phyloP scores from a whole-genome alignment of 2,329 filamentous ascomycete genomes.

The Trichoderma cornu-damae region DNA sequence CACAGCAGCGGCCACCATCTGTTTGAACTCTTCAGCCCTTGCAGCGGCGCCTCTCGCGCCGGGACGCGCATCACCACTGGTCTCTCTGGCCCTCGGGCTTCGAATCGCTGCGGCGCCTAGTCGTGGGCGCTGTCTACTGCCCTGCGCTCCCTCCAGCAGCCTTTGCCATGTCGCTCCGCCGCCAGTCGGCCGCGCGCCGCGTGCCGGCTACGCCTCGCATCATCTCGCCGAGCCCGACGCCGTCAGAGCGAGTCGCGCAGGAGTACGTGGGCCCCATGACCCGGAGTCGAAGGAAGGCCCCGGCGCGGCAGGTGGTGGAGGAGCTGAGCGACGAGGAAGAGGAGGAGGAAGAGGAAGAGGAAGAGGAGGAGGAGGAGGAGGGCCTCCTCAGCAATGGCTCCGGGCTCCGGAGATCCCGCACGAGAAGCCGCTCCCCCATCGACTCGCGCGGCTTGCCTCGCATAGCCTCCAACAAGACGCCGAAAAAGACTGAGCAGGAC shows the following conservation, averaged over 20 bases:
- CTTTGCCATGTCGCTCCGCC: constrained; percentile 48
- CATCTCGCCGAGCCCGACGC: constrained; percentile 79
- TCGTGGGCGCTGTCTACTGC: constrained; percentile 52
- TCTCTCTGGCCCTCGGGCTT: constrained; percentile 45
- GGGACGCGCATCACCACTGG: constrained; percentile 44
- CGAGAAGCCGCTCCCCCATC: constrained; percentile 66
- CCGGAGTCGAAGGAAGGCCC: constrained; percentile 62
- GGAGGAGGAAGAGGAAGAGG: constrained; percentile 55
- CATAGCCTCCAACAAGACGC: constrained; percentile 45
- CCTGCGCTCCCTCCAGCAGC: constrained; percentile 58
- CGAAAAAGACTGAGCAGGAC: constrained; percentile 27
- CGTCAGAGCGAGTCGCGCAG: constrained; percentile 31
- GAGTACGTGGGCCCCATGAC: constrained; percentile 68
- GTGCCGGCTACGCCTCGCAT: constrained; percentile 79
- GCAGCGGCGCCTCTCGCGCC: constrained; percentile 39
- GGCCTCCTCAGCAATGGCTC: constrained; percentile 34
- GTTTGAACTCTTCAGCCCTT: constrained; percentile 9
- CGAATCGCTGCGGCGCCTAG: constrained; percentile 43
- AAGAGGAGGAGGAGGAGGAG: constrained; percentile 41
- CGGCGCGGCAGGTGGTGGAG: constrained; percentile 54
- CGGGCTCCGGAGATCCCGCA: constrained; percentile 58
- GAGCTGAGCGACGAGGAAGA: constrained; percentile 50
- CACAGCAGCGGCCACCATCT: constrained; percentile 26
- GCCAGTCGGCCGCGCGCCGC: constrained; percentile 37
- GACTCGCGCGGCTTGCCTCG: constrained; percentile 47